These are phyloP conservation scores for Colletotrichum sp. DNA, from an alignment of 2,329 filamentous ascomycete species.

Conservation along the genomic window DNA sequence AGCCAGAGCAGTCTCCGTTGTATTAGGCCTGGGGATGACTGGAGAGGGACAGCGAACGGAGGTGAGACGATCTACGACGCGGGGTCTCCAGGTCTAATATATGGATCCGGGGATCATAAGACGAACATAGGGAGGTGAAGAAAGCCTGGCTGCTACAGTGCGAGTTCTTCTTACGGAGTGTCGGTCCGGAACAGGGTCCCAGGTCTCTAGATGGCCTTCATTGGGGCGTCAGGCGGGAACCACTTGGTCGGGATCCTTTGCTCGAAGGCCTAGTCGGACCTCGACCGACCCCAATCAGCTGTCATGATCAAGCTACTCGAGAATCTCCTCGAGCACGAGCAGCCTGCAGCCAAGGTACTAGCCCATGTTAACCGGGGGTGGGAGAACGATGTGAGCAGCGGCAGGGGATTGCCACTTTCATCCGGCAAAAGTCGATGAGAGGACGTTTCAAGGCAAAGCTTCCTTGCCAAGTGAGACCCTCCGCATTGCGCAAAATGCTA, in stretches of 20 bases:
- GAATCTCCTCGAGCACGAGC: neutral
- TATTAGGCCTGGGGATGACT: neutral
- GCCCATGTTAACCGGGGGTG: neutral
- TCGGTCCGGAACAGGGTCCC: neutral
- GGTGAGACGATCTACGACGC: neutral
- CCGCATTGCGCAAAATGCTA: neutral
- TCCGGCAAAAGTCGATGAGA: constrained; percentile 13
- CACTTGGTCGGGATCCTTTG: constrained; percentile 16
- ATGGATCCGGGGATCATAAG: constrained; percentile 10
- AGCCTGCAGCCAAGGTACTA: constrained; percentile 4
- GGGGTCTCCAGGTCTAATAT: constrained; percentile 16
- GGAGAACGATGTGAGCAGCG: neutral
- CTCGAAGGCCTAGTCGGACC: neutral
- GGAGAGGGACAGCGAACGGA: neutral
- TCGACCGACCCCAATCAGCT: constrained; percentile 1
- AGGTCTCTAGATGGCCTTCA: neutral
- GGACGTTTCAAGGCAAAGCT: constrained; percentile 17
- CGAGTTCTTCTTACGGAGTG: neutral
- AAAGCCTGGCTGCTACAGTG: neutral
- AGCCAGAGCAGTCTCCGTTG: constrained; percentile 1
- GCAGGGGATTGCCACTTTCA: constrained; percentile 10
- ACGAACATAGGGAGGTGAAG: neutral
- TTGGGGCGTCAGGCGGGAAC: neutral
- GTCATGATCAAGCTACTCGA: neutral
- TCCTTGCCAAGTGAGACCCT: neutral